Conservation (phyloP, 768 basidiomycete species). For the Artomyces pyxidatus region DNA sequence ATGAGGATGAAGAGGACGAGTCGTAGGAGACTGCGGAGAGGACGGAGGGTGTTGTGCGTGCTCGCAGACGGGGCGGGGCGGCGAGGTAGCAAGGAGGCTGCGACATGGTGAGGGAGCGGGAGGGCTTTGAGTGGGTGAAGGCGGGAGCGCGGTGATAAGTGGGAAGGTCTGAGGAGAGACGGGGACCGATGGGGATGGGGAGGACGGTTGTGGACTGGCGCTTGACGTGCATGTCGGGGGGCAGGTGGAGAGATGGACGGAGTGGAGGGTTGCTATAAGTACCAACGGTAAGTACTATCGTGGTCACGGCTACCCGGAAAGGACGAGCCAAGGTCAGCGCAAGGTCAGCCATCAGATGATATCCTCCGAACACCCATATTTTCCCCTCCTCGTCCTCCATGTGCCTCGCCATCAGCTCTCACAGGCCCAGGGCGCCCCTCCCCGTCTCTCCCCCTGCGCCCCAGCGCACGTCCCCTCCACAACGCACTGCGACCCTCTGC, state of each 20-base stretch:
- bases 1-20: conserved; percentile 6
- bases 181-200: neutral
- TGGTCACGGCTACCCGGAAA: too few relatives aligned
- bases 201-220: neutral
- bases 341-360: neutral
- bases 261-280: neutral
- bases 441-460: neutral
- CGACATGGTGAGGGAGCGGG: conserved; percentile 2
- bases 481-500: too few relatives aligned
- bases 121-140: neutral
- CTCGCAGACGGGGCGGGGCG: conserved; percentile 1
- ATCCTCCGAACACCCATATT: neutral
- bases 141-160: neutral
- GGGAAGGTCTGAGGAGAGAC: neutral
- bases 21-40: conserved; percentile 11
- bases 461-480: too few relatives aligned
- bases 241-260: neutral
- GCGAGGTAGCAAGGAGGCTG: neutral
- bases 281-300: too few relatives aligned
- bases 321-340: too few relatives aligned
- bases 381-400: neutral
- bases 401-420: neutral
- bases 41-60: conserved; percentile 7
- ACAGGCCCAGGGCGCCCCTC: neutral
- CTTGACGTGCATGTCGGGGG: neutral